Conservation (phyloP, 2,329 filamentous ascomycete genomes). For the Cercospora sojina region DNA sequence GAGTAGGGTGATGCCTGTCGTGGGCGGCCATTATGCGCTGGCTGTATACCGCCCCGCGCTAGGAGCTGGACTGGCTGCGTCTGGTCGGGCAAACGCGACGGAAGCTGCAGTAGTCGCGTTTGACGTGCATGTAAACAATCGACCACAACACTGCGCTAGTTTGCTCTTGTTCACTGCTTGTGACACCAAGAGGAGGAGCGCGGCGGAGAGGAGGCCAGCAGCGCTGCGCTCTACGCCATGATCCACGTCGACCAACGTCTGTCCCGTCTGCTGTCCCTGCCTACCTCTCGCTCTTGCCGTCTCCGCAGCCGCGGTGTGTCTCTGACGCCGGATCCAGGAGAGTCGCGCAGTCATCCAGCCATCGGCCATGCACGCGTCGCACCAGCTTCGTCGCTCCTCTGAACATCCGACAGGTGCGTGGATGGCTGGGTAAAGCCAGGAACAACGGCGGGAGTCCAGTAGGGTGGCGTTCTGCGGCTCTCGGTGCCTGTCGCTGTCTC, state of each 20-base stretch:
- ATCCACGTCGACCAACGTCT: background rate
- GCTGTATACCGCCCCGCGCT: background rate
- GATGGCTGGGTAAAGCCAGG: background rate
- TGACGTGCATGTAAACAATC: conserved; percentile 2
- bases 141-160: background rate
- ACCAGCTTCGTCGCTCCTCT: background rate
- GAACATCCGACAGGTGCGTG: background rate
- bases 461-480: background rate
- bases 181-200: background rate
- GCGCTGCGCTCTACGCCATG: background rate
- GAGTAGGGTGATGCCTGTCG: conserved; percentile 10
- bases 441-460: background rate
- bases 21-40: conserved; percentile 8
- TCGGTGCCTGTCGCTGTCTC: background rate
- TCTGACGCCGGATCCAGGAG: background rate
- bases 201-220: background rate
- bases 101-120: background rate
- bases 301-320: background rate
- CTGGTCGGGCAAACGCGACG: background rate
- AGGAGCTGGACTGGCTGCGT: background rate
- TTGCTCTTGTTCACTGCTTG: background rate
- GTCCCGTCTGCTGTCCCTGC: background rate
- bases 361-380: background rate
- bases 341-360: background rate
- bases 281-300: background rate